Evolutionary conservation across 805 yeast genomes (phyloP), one percentile per base, ranked within the genome.

Genomic region (Ogataea naganishii): DNA sequence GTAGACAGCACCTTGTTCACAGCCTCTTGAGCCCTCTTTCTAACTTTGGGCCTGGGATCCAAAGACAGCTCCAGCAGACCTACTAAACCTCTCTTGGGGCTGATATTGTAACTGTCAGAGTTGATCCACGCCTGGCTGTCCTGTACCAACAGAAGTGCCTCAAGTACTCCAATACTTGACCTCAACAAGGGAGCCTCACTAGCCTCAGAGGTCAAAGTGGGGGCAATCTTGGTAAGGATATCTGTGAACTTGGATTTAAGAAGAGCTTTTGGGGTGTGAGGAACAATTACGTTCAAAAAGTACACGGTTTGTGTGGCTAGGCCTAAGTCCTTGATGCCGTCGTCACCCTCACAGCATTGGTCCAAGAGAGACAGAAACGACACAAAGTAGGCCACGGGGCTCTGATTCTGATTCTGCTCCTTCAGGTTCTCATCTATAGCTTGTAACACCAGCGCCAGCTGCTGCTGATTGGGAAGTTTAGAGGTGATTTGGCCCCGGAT

Each of bases 21-120:
- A 2, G 96, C 82, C 34, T 92, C 98, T 46, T 78, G 80, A 2
- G 97, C 95, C 62, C 96, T 79, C 69, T 81, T 84, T 53, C 98
- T 75, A 9, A 92, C 94, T 47, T 92, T 92, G 21, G 98, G 98
- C 50, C 97, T 73, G 26, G 81, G 80, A 55, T 92, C 96, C 24
- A 83, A 58, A 0, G 89, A 73, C 37, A 85, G 65, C 51, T 82
- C 85, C 35, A 88, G 57, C 35, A 88, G 56, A 26, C 89, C 95
- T 23, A 70, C 67, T 35, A 86, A 58, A 24, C 92, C 95, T 64
- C 94, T 72, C 48, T 70, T 73, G 29, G 96, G 95, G n/a, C 81
- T 72, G 36, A 64, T 63, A 38, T 55, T 69, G 55, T 56, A 57
- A 35, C 50, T 72, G 36, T 55, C 49, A 19, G 70, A 53, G 40